These are phyloP conservation scores for Tirmania nivea DNA, from an alignment of 495 filamentous ascomycete species.

Conservation along the genomic window DNA sequence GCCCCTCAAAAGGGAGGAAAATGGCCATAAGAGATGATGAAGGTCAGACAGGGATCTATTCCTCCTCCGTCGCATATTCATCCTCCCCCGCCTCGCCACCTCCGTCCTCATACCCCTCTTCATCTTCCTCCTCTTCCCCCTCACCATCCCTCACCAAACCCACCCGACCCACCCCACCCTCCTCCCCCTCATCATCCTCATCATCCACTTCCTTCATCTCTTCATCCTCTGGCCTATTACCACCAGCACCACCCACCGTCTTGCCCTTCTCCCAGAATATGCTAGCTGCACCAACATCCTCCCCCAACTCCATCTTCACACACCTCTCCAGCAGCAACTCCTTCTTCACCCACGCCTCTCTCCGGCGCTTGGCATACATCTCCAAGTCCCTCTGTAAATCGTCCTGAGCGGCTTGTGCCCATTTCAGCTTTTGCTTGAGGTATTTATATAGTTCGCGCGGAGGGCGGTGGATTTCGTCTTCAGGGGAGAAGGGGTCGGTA, in stretches of 20 bases:
- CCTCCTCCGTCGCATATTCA: slow-evolving; percentile 14
- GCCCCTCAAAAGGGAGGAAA: no score
- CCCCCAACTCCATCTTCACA: slow-evolving; percentile 28
- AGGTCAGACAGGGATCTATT: background rate
- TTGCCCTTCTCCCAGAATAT: background rate
- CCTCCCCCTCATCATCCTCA: slow-evolving; percentile 31
- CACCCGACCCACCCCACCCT: slow-evolving; percentile 34
- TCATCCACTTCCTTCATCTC: slow-evolving; percentile 33
- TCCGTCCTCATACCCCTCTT: slow-evolving; percentile 84
- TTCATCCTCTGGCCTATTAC: slow-evolving; percentile 20
- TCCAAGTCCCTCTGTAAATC: slow-evolving; percentile 41
- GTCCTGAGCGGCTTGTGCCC: slow-evolving; percentile 52
- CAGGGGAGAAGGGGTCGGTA: slow-evolving; percentile 45
- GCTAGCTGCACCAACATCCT: slow-evolving; percentile 2
- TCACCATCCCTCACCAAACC: slow-evolving; percentile 64
- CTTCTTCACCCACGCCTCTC: slow-evolving; percentile 67
- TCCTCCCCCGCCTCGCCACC: slow-evolving; percentile 44
- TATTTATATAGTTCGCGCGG: slow-evolving; percentile 49
- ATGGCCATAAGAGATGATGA: no score
- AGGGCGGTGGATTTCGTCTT: slow-evolving; percentile 45
- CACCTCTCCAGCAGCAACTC: slow-evolving; percentile 40
- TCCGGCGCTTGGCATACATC: slow-evolving; percentile 40
- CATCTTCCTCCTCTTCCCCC: slow-evolving; percentile 85
- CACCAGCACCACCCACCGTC: background rate
- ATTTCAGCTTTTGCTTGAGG: slow-evolving; percentile 55